Base-by-base conservation (phyloP, 1,139 yeast genomes). In the Petasospora rhodanensis region DNA sequence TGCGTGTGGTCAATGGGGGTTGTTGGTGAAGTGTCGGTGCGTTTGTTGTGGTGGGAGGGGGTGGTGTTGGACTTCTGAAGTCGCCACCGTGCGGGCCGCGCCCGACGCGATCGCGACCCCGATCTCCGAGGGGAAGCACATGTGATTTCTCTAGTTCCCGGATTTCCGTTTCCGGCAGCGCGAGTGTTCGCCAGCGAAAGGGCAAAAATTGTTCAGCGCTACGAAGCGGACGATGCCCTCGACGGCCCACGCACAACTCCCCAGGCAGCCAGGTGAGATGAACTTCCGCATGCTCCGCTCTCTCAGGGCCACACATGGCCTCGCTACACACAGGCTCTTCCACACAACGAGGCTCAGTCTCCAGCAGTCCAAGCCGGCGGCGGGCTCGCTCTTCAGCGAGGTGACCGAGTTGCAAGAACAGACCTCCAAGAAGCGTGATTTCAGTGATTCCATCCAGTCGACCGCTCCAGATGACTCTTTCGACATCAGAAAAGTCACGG, bases 401-500 rank as follows among this genome's bases (percentile, higher is more conserved):
- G 43, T 50, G 10, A 47, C 55, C 3, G 35, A 46, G 35, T 33
- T 38, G 14, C 45, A 43, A 31, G 30, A 40, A n/a, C 35, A 35
- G 20, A 24, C 38, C 4, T 29, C 38, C 11, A 38, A 37, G 28
- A 46, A 41, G 30, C 40, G 43, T 34, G 52, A 45, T 24, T 47
- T 47, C 27, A 38, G 47, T 33, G 52, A 47, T 19, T 43, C 52
- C 10, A 32, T 47, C 12, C 51, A 47, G 23, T 34, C 48, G 9
- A 45, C 46, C 6, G 21, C 36, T 2, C 25, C 34, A 9, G 40
- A 26, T 9, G 47, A 38, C 7, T 22, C 28, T 6, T 37, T 46
- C 21, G 36, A 43, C 18, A 34, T 29, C 19, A 31, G 19, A n/a
- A 41, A 33, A 18, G 45, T 54, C 24, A 59, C 62, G 1, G 51